Evolutionary conservation across 2,329 filamentous ascomycete species (phyloP), one percentile per base, ranked within the genome.

Genomic region (Zarea fungicola): DNA sequence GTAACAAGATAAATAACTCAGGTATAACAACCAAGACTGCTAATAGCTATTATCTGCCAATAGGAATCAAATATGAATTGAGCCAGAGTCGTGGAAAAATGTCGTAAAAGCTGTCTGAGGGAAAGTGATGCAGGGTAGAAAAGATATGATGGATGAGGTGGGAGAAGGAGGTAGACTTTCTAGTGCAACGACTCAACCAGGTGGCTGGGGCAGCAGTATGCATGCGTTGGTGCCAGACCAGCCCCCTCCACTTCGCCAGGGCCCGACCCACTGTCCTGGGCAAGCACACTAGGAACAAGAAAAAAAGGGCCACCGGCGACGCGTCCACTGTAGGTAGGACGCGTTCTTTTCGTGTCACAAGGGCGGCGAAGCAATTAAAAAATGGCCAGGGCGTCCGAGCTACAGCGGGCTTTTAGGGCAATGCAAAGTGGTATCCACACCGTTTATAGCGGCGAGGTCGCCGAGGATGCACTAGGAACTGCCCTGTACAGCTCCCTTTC

Each of bases 151-250:
- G 36, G n/a, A n/a, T 6, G 22, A 45, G 19, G 23, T 13, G 43
- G 32, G 40, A 36, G 18, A 49, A 42, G 43, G 50, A 52, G 50
- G 41, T 40, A 35, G 40, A 44, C 25, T 34, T 52, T 51, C 35
- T 45, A 41, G 41, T 40, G 21, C 32, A 18, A 21, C 32, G 50
- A 52, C 50, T 45, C 28, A 19, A 42, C 28, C 34, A 48, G 50
- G 50, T 45, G 50, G 50, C 50, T 52, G 50, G 50, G 50, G 45
- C 37, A 51, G 36, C 25, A 16, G 34, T n/a, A 45, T 44, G 26
- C 18, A 28, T 44, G 40, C 26, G 23, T 28, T 42, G 43, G 37
- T 21, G 44, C 49, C 26, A 35, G 41, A 49, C 50, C 50, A 52
- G 45, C 50, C 50, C 44, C 50, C 45, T 31, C n/a, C 7, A 21